These are phyloP conservation scores for Starmerella scarabaei DNA, from an alignment of 805 yeast species.

Conservation along the genomic window DNA sequence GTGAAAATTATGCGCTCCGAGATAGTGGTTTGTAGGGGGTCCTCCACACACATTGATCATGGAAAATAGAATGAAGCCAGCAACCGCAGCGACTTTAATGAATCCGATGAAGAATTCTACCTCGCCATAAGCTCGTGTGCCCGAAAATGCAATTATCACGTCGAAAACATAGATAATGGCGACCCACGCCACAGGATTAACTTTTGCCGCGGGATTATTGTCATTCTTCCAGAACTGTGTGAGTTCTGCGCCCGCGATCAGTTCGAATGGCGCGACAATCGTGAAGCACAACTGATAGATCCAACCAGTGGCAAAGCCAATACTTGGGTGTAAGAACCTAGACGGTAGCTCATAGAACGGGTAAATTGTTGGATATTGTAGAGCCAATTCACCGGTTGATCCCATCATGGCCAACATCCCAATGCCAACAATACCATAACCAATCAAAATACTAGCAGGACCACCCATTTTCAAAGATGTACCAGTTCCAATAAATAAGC, in stretches of 20 bases:
- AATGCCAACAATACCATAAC: slow-evolving; percentile 45
- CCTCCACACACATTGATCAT: slow-evolving; percentile 47
- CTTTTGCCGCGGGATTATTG: slow-evolving; percentile 26
- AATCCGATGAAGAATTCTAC: slow-evolving; percentile 55
- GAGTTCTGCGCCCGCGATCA: slow-evolving; percentile 41
- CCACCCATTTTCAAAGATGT: slow-evolving; percentile 43
- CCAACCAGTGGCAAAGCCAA: slow-evolving; percentile 55
- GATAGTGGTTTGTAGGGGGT: slow-evolving; percentile 33
- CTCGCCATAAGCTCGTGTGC: slow-evolving; percentile 41
- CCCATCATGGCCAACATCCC: slow-evolving; percentile 47
- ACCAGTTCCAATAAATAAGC: slow-evolving; percentile 54
- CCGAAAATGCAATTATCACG: slow-evolving; percentile 34
- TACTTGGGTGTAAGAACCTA: slow-evolving; percentile 43
- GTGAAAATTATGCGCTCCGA: slow-evolving; percentile 47
- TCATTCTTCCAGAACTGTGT: slow-evolving; percentile 37
- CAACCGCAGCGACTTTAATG: slow-evolving; percentile 49
- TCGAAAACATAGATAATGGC: slow-evolving; percentile 43
- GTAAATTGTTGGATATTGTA: slow-evolving; percentile 40
- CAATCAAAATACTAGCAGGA: slow-evolving; percentile 45
- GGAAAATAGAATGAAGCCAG: slow-evolving; percentile 48
- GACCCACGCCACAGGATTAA: slow-evolving; percentile 45
- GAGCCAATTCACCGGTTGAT: slow-evolving; percentile 55
- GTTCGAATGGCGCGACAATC: slow-evolving; percentile 44
- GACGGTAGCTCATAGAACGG: slow-evolving; percentile 42
- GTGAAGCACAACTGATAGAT: slow-evolving; percentile 46